Evolutionary conservation across 148 eudicot species (phyloP).

Genomic region (Silene latifolia): DNA sequence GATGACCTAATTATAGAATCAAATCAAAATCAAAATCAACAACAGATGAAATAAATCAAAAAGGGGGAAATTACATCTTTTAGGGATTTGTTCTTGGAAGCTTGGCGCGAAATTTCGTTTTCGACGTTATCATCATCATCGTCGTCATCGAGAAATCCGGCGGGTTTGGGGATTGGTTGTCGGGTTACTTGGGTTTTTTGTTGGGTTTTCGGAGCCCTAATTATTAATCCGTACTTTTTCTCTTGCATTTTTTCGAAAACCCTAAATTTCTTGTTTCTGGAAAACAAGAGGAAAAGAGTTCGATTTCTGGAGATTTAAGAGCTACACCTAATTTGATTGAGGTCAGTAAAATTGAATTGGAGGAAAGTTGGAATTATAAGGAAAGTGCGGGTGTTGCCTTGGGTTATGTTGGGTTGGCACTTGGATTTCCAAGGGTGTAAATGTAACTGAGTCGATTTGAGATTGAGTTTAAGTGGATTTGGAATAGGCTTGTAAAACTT

Average conservation of each 20-base stretch:
- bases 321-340: neutral
- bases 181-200: constrained; percentile 45
- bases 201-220: constrained; percentile 67
- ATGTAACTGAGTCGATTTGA: no score
- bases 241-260: constrained; percentile 15
- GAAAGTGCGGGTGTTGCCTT: no score
- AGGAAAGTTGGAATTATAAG: no score
- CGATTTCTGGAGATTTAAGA: no score
- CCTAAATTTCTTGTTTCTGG: no score
- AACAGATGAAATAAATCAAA: neutral
- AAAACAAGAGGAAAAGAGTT: no score
- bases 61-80: constrained; percentile 44
- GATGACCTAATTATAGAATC: neutral
- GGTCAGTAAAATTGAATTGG: neutral
- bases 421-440: no score
- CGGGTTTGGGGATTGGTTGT: constrained; percentile 46
- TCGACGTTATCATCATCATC: constrained; percentile 67
- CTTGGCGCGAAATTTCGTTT: constrained; percentile 78
- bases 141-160: constrained; percentile 53
- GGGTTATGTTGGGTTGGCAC: no score
- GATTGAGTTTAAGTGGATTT: no score
- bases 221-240: constrained; percentile 62
- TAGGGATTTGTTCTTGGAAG: constrained; percentile 64
- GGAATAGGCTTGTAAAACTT: no score
- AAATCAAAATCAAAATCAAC: neutral